These are phyloP conservation scores for Pisolithus sp. DNA, from an alignment of 768 basidiomycete genomes.

Conservation along the genomic window DNA sequence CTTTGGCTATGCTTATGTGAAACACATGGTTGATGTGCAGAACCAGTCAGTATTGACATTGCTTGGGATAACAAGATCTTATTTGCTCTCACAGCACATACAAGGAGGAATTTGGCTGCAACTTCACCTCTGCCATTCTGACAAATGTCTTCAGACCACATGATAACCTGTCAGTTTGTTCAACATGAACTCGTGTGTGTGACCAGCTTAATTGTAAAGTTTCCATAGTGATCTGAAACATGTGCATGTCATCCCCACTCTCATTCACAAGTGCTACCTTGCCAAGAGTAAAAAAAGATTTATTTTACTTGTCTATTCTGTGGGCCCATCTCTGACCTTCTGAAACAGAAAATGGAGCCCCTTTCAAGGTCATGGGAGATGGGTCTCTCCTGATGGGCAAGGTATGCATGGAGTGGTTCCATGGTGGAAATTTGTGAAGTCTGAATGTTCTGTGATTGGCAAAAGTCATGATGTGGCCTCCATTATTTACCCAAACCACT, in stretches of 20 bases:
- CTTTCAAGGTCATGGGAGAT: slow-evolving; percentile 83
- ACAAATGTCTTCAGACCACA: slow-evolving; percentile 95
- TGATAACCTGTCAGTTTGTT: slow-evolving; percentile 74
- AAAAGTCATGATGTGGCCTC: too few species aligned
- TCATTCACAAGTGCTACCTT: slow-evolving; percentile 89
- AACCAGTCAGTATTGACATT: slow-evolving; percentile 61
- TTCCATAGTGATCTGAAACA: slow-evolving; percentile 69
- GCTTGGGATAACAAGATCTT: background rate
- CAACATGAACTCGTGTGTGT: background rate
- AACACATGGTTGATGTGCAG: slow-evolving; percentile 91
- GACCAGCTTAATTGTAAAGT: background rate
- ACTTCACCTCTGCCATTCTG: slow-evolving; percentile 94
- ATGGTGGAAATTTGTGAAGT: too few species aligned
- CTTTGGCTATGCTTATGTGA: slow-evolving; percentile 95
- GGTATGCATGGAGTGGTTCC: too few species aligned
- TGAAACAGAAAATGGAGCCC: slow-evolving; percentile 63
- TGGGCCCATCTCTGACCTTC: background rate
- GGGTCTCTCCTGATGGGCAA: slow-evolving; percentile 88
- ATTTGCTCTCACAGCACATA: slow-evolving; percentile 59
- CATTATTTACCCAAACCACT: too few species aligned
- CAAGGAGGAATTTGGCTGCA: slow-evolving; percentile 90
- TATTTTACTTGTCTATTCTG: slow-evolving; percentile 1
- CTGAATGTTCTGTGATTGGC: too few species aligned
- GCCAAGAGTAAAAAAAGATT: slow-evolving; percentile 64
- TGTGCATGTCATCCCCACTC: slow-evolving; percentile 89